These are phyloP conservation scores for Parasarocladium wereldwijsianum DNA, from an alignment of 2,329 filamentous ascomycete genomes.

Conservation along the genomic window DNA sequence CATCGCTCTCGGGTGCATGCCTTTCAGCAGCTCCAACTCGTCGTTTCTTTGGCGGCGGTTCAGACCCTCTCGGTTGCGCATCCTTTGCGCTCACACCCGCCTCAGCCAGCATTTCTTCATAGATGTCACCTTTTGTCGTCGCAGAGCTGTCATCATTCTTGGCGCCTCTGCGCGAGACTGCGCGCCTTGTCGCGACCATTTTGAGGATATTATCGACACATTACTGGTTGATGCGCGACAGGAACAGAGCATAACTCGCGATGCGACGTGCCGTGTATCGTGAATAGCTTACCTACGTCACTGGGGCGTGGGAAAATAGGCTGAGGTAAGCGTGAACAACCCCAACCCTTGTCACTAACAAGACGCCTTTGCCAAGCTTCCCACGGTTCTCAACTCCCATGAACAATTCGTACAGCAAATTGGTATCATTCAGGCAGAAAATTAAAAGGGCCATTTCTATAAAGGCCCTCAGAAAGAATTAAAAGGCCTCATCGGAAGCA, in stretches of 20 bases:
- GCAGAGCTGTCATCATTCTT: too few species aligned
- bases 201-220: not conserved
- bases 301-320: too few species aligned
- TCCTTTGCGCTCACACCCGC: slow-evolving; percentile 22
- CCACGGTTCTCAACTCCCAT: too few species aligned
- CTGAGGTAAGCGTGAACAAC: too few species aligned
- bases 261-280: not conserved
- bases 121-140: slow-evolving; percentile 23
- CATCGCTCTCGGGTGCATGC: slow-evolving; percentile 3
- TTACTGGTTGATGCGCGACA: not conserved
- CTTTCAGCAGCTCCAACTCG: slow-evolving; percentile 14
- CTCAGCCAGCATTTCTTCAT: slow-evolving; percentile 33
- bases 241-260: not conserved
- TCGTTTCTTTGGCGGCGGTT: slow-evolving; percentile 16
- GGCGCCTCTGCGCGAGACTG: too few species aligned
- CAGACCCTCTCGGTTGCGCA: slow-evolving; percentile 21
- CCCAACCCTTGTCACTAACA: too few species aligned
- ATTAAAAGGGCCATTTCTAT: too few species aligned
- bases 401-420: too few species aligned
- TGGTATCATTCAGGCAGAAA: too few species aligned
- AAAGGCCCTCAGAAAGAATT: too few species aligned
- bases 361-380: too few species aligned
- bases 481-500: slow-evolving; percentile 22
- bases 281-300: slow-evolving; percentile 5
- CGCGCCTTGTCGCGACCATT: slow-evolving; percentile 3